phyloP scores from a whole-genome alignment of 768 basidiomycete species.

The Panaeolus cyanescens region DNA sequence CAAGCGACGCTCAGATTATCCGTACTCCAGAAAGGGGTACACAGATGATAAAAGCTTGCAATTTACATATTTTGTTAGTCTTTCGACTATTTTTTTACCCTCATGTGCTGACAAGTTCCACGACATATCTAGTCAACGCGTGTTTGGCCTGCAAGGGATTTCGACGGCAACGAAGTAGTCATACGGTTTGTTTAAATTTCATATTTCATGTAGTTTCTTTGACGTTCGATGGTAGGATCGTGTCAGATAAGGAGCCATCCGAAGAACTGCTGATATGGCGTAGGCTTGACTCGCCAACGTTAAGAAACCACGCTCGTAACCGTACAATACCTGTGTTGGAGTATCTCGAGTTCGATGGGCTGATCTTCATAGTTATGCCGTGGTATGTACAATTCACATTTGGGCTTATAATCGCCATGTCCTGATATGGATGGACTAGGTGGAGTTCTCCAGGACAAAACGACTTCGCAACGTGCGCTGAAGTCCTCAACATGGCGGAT shows the following conservation, averaged over 20 bases:
- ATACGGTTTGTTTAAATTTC: constrained; percentile 10
- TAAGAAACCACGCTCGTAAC: constrained; percentile 17
- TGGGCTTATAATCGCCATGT: neutral
- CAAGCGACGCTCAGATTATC: neutral
- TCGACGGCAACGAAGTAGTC: constrained; percentile 8
- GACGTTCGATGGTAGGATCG: neutral
- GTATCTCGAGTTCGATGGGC: constrained; percentile 13
- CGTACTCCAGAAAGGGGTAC: constrained; percentile 2
- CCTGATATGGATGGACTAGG: constrained; percentile 4
- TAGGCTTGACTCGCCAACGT: constrained; percentile 8
- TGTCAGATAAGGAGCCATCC: constrained; percentile 9
- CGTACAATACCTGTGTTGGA: constrained; percentile 19
- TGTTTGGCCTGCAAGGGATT: constrained; percentile 9
- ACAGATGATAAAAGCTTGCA: neutral
- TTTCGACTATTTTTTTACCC: neutral
- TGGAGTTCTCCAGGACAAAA: neutral
- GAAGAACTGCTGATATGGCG: constrained; percentile 15
- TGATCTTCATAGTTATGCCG: constrained; percentile 19
- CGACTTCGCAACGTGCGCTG: constrained; percentile 6
- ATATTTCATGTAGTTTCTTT: neutral
- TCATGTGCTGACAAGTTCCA: neutral
- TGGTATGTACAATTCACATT: constrained; percentile 7
- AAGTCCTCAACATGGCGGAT: neutral
- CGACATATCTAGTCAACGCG: neutral
- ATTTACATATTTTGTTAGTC: neutral